Evolutionary conservation across 257 asterid genomes (phyloP), one percentile per base, ranked within the genome.

Genomic region (Penstemon barbatus): DNA sequence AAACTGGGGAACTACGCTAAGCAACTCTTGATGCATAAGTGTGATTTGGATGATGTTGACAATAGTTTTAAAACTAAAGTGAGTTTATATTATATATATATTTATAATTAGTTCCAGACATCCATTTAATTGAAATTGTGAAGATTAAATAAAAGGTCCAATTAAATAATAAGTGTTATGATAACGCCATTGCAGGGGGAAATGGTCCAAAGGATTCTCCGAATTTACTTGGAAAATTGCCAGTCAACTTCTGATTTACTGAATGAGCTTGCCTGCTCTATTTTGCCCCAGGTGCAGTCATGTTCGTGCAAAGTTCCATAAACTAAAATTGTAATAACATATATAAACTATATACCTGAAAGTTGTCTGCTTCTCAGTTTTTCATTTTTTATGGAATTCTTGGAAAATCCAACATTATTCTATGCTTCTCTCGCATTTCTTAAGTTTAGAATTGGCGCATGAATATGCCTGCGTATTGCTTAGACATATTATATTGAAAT

Each of bases 161-260:
- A 55, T 65, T 37, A 57, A 60, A 71, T 45, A 7, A 67, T 56
- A 33, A 70, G 54, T n/a, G 46, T 69, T 73, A 18, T 68, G 48
- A 50, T 70, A 59, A 65, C 76, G 68, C 53, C 74, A 40, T 58
- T 83, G 82, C 85, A 90, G 97, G 96, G 95, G 63, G 92, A 90
- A 73, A 78, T 90, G 74, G 73, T 90, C 77, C 95, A 90, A 74
- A 90, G 79, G 84, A 80, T 88, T 71, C 93, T 90, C 58, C 90
- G 84, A 73, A 87, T 88, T 65, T 88, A 86, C 80, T 79, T 90
- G 85, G 84, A 78, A 42, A 80, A 90, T 69, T 72, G 82, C 73
- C 76, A 82, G 71, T 83, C 96, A 61, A 78, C 87, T 75, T 81
- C 78, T 53, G 87, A 86, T 83, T 79, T 87, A 68, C 80, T 90